Percentiles rank a stretch among this genome's conserved stretches.
phyloP scores from a whole-genome alignment of 2,329 filamentous ascomycete species.

The Aspergillus calidoustus region DNA sequence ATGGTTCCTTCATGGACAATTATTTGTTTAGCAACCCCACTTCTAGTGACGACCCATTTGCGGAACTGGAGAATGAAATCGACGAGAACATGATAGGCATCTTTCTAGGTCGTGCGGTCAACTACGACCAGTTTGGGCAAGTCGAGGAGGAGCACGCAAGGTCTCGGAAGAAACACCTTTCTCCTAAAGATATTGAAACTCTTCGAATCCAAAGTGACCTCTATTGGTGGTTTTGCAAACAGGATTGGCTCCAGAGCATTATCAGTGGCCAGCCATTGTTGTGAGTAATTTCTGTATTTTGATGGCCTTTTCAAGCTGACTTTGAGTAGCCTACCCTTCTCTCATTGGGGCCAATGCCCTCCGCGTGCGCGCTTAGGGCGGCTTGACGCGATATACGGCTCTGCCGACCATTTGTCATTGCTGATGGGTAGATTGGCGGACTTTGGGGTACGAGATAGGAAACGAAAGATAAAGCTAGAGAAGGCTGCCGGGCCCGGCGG shows the following conservation, averaged over 20 bases:
- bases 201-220: conserved; percentile 84
- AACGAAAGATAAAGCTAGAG: conserved; percentile 73
- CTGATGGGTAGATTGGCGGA: conserved; percentile 78
- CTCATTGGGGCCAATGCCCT: conserved; percentile 82
- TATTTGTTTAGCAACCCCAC: conserved; percentile 39
- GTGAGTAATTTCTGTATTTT: conserved; percentile 59
- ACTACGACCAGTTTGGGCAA: conserved; percentile 62
- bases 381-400: conserved; percentile 80
- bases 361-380: conserved; percentile 80
- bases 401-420: conserved; percentile 84
- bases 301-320: conserved; percentile 25
- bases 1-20: conserved; percentile 24
- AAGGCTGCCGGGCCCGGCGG: conserved; percentile 59
- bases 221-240: conserved; percentile 95
- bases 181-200: conserved; percentile 69
- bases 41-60: conserved; percentile 49
- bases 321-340: conserved; percentile 71
- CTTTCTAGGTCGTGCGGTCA: conserved; percentile 61
- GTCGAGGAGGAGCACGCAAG: conserved; percentile 42
- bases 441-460: conserved; percentile 77
- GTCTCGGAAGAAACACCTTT: conserved; percentile 41
- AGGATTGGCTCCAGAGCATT: conserved; percentile 90
- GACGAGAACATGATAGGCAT: conserved; percentile 62
- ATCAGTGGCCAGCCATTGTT: conserved; percentile 83
- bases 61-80: conserved; percentile 52